phyloP scores from a whole-genome alignment of 495 filamentous ascomycete species.

The Venustampulla echinocandica region DNA sequence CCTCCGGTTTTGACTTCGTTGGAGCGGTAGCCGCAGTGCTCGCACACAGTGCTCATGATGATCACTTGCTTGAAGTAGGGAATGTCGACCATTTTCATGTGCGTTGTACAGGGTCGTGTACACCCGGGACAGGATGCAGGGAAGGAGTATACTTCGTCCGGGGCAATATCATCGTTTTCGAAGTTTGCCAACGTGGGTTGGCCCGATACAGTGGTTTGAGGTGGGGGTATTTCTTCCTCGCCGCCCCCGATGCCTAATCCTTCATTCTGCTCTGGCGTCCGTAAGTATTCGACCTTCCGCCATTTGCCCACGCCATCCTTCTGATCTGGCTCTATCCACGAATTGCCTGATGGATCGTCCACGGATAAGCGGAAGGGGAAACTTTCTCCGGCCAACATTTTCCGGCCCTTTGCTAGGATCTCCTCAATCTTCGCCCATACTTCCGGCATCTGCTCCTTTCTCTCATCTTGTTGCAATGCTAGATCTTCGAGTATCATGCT shows the following conservation, averaged over 20 bases:
- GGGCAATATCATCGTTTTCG: slow-evolving; percentile 69
- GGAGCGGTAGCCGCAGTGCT: slow-evolving; percentile 84
- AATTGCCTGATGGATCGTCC: slow-evolving; percentile 94
- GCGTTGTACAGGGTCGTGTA: slow-evolving; percentile 67
- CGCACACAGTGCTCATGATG: slow-evolving; percentile 80
- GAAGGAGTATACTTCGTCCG: slow-evolving; percentile 83
- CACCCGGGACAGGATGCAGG: slow-evolving; percentile 89
- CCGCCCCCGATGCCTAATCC: slow-evolving; percentile 45
- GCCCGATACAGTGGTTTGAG: background rate
- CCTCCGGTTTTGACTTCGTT: slow-evolving; percentile 97
- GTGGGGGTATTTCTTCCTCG: slow-evolving; percentile 9
- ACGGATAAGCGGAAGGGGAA: slow-evolving; percentile 84
- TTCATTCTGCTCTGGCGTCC: slow-evolving; percentile 78
- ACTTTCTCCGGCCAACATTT: slow-evolving; percentile 61
- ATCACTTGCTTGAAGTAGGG: slow-evolving; percentile 95
- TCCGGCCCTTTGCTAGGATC: slow-evolving; percentile 58
- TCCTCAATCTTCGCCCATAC: slow-evolving; percentile 64
- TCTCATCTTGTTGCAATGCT: slow-evolving; percentile 59
- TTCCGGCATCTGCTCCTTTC: slow-evolving; percentile 66
- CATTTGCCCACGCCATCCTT: slow-evolving; percentile 72
- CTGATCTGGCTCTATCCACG: slow-evolving; percentile 84
- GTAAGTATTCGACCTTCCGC: slow-evolving; percentile 67
- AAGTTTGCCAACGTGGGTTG: slow-evolving; percentile 27
- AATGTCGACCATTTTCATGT: slow-evolving; percentile 95
- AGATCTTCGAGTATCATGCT: slow-evolving; percentile 67